These are phyloP conservation scores for Adansonia digitata DNA, from an alignment of 345 rosid genomes.

Conservation along the genomic window DNA sequence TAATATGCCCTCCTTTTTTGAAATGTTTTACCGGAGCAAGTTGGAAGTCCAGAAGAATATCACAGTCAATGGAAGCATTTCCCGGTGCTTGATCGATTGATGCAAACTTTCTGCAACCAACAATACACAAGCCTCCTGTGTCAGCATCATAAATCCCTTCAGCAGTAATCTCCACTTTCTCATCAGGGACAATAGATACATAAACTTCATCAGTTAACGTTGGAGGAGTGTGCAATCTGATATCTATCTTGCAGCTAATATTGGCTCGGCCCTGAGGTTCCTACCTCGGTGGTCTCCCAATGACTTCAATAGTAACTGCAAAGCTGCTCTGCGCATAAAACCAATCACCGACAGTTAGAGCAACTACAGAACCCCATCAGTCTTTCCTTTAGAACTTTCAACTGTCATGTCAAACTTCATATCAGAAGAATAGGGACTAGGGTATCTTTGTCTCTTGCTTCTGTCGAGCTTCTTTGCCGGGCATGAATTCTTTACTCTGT, in stretches of 20 bases:
- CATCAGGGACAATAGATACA: neutral
- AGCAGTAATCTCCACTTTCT: slow-evolving; percentile 29
- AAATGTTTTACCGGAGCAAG: slow-evolving; percentile 32
- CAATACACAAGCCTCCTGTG: slow-evolving; percentile 44
- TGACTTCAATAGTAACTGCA: neutral
- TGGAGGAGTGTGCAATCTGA: neutral
- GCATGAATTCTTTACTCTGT: slow-evolving; percentile 27
- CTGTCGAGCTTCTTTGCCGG: slow-evolving; percentile 9
- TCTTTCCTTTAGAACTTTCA: slow-evolving; percentile 14
- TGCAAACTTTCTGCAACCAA: slow-evolving; percentile 37
- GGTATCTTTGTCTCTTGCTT: slow-evolving; percentile 28
- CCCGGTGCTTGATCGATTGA: neutral
- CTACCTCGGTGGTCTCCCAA: neutral
- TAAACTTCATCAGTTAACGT: neutral
- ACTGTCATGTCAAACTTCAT: slow-evolving; percentile 28
- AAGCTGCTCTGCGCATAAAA: neutral
- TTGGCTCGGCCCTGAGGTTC: neutral
- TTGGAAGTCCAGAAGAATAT: slow-evolving; percentile 32
- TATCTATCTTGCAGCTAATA: slow-evolving; percentile 32
- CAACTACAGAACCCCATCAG: slow-evolving; percentile 24
- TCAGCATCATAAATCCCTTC: slow-evolving; percentile 45
- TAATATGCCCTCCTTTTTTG: slow-evolving; percentile 14
- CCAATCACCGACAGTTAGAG: slow-evolving; percentile 32
- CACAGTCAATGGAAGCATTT: slow-evolving; percentile 29
- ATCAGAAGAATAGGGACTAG: slow-evolving; percentile 29